Conservation (phyloP, 1,284 basidiomycete species). For the Cryptococcus neoformans region DNA sequence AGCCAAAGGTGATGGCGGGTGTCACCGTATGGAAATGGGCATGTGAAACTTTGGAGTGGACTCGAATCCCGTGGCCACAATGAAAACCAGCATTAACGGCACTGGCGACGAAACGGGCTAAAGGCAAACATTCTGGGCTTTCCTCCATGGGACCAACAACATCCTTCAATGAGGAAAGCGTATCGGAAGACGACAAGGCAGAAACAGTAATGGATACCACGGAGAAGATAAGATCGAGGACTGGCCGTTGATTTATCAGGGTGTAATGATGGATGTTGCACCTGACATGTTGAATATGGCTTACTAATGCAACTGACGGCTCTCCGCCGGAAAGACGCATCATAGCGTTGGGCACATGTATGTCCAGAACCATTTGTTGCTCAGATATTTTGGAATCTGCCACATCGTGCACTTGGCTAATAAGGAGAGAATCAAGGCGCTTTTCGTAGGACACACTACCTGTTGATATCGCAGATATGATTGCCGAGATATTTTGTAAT, state of each 20-base stretch:
- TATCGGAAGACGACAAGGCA: neutral
- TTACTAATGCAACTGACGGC: neutral
- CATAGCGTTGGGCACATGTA: conserved; percentile 1
- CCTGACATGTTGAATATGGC: neutral
- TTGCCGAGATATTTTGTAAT: neutral
- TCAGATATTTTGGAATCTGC: conserved; percentile 2
- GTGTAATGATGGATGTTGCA: conserved; percentile 4
- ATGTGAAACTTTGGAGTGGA: conserved; percentile 4
- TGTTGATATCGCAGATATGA: neutral
- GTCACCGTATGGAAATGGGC: conserved; percentile 14
- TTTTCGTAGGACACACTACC: conserved; percentile 4
- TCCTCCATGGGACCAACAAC: neutral
- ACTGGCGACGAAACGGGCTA: neutral
- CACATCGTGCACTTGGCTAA: conserved; percentile 7
- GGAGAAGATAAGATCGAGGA: conserved; percentile 1
- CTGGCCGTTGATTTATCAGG: neutral
- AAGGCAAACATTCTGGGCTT: neutral
- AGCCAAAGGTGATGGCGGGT: conserved; percentile 11
- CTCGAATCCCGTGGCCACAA: conserved; percentile 3
- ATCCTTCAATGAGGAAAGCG: conserved; percentile 2
- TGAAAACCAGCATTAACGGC: conserved; percentile 4
- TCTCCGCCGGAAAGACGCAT: neutral
- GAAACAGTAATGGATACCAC: neutral
- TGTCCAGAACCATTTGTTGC: conserved; percentile 6
- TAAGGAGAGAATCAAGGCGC: conserved; percentile 16